Conservation (phyloP, 1,284 basidiomycete genomes). For the Pseudomicrostroma phylloplanum region DNA sequence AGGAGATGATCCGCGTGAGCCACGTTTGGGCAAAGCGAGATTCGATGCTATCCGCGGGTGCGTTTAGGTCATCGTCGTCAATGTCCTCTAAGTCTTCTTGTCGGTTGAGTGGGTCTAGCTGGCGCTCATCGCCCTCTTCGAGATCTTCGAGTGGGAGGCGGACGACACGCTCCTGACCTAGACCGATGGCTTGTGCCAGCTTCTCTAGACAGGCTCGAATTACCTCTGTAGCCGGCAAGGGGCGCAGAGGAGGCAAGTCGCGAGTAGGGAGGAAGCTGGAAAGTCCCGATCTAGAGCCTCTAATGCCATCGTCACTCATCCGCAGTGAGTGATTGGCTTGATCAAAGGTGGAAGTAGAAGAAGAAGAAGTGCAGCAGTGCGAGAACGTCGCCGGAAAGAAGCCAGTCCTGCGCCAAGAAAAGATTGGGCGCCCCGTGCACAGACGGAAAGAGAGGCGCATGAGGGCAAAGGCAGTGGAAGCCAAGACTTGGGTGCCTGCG, state of each 20-base stretch:
- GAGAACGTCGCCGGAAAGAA: too few relatives aligned
- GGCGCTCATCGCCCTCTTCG: not conserved
- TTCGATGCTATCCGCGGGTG: not conserved
- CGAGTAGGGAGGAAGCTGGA: not conserved
- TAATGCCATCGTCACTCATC: too few relatives aligned
- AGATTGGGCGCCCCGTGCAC: too few relatives aligned
- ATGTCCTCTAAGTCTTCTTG: not conserved
- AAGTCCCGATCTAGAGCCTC: too few relatives aligned
- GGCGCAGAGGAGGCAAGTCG: conserved; percentile 3
- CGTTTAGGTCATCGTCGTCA: not conserved
- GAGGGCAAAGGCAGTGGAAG: too few relatives aligned
- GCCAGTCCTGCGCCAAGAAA: too few relatives aligned
- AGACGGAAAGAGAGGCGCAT: too few relatives aligned
- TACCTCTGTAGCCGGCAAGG: not conserved
- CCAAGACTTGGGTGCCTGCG: too few relatives aligned
- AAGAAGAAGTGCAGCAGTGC: too few relatives aligned
- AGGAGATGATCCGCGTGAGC: conserved; percentile 1
- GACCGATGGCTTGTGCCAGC: not conserved
- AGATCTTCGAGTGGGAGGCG: not conserved
- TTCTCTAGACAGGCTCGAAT: not conserved
- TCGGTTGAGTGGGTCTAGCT: not conserved
- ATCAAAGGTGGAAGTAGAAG: too few relatives aligned
- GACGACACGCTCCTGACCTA: not conserved
- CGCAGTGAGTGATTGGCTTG: too few relatives aligned
- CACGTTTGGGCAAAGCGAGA: conserved; percentile 3